A percentile compares a stretch with the other conserved stretches of the same genome.
Evolutionary conservation across 2,329 filamentous ascomycete species (phyloP).

Genomic region (Fusarium fracticaudum): DNA sequence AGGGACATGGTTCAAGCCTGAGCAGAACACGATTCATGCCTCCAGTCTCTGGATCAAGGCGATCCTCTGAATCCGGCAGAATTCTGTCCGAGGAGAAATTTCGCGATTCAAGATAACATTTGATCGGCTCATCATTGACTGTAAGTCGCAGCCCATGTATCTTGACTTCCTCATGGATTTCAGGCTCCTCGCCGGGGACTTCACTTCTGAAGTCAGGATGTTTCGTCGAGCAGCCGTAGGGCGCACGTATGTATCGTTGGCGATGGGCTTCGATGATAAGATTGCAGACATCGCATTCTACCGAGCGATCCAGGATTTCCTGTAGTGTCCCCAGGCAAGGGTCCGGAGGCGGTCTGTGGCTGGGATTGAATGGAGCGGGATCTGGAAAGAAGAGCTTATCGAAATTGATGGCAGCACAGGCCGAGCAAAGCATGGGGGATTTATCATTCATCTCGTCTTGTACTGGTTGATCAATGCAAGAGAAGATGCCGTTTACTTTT

Average conservation of each 20-base stretch:
- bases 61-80: neutral
- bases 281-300: slow-evolving; percentile 1
- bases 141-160: slow-evolving; percentile 6
- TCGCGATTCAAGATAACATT: neutral
- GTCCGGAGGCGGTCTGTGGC: accelerated
- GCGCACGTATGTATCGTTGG: neutral
- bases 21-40: neutral
- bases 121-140: neutral
- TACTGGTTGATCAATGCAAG: accelerated
- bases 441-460: neutral
- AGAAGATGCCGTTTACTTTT: no score
- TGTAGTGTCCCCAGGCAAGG: slow-evolving; percentile 10
- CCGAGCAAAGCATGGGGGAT: neutral
- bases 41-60: neutral
- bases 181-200: neutral
- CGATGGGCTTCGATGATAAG: slow-evolving; percentile 1
- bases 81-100: neutral
- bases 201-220: neutral
- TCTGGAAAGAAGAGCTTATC: neutral
- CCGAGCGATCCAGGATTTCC: neutral
- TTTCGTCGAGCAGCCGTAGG: neutral
- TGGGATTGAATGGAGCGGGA: accelerated
- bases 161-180: neutral
- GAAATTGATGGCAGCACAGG: neutral
- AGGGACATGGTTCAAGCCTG: slow-evolving; percentile 1